Base-by-base conservation (phyloP, 2,329 filamentous ascomycete genomes). In the Colletotrichum cereale region DNA sequence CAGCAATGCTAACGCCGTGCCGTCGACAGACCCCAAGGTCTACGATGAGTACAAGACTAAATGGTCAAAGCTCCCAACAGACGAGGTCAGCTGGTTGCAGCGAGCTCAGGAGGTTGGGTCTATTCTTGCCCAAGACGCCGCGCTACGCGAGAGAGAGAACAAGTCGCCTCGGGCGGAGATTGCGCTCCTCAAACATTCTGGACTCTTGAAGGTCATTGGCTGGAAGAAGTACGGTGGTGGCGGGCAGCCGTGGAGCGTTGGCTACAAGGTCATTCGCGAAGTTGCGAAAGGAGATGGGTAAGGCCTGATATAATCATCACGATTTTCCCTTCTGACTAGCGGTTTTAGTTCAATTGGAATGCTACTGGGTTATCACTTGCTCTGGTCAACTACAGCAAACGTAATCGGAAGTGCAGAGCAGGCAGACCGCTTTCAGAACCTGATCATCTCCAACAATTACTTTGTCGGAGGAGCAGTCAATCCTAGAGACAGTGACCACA, bases 401-500 rank as follows among this genome's bases (percentile, higher is more conserved):
- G 82, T 91, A 0, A 87, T 92, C 12, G 90, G 90, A 2, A 89
- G 83, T 0, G 78, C 86, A 0, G 87, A 90, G 74, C 90, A 92
- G 77, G 85, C 85, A 24, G 88, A 90, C 18, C 85, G 86, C 24
- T 79, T 84, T 1, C 85, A 90, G 68, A 82, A 89, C 72, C 79
- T 86, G 62, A 89, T 92, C 75, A 85, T 90, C 71, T 79, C 83
- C 24, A 91, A 91, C 80, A 91, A 92, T 77, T 90, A 88, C 79
- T 92, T 91, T 73, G 84, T 92, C 18, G 89, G 90, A 10, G 90
- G 88, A 31, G 88, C 90, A 0, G 90, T 92, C 26, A 92, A 92
- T 73, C 90, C 89, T 0, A 86, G 90, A 4, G 89, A 92, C 76
- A 88, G 82, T 48, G 89, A 92, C 74, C 79, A 91, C 11, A 86